A percentile compares a stretch with the other conserved stretches of the same genome.
phyloP scores from a whole-genome alignment of 2,329 filamentous ascomycete genomes.

The Cladobotryum protrusum region DNA sequence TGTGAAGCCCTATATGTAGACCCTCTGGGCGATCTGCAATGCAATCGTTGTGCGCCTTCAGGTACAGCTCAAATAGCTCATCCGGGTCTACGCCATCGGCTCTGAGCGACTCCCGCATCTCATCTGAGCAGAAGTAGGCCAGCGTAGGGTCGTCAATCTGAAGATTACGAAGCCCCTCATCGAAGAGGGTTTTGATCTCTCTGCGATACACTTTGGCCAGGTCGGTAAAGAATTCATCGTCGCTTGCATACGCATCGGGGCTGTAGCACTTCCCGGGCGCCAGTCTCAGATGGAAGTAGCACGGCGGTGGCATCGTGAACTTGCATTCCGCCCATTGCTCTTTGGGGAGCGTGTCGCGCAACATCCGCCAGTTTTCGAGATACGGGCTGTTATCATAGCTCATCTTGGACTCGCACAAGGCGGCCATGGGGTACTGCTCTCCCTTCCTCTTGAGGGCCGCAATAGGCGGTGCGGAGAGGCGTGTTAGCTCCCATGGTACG shows the following conservation, averaged over 20 bases:
- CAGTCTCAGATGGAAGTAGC: slow-evolving; percentile 57
- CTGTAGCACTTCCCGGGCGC: slow-evolving; percentile 48
- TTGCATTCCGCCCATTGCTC: slow-evolving; percentile 59
- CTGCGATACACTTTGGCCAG: slow-evolving; percentile 49
- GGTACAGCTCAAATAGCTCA: slow-evolving; percentile 61
- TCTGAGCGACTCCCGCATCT: slow-evolving; percentile 54
- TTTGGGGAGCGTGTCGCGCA: slow-evolving; percentile 41
- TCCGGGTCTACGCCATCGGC: slow-evolving; percentile 55
- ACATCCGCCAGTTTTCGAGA: slow-evolving; percentile 37
- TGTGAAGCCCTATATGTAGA: slow-evolving; percentile 65
- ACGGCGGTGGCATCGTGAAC: slow-evolving; percentile 60
- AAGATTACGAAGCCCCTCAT: slow-evolving; percentile 48
- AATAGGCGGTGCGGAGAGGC: slow-evolving; percentile 33
- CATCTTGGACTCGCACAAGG: slow-evolving; percentile 38
- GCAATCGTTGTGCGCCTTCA: slow-evolving; percentile 68
- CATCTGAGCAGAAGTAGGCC: slow-evolving; percentile 61
- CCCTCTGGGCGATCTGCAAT: slow-evolving; percentile 55
- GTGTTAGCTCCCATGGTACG: slow-evolving; percentile 32
- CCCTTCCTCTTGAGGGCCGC: slow-evolving; percentile 33
- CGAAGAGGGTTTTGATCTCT: slow-evolving; percentile 49
- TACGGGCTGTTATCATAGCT: slow-evolving; percentile 35
- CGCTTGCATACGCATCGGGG: slow-evolving; percentile 43
- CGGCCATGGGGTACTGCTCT: slow-evolving; percentile 33
- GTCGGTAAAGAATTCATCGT: slow-evolving; percentile 52
- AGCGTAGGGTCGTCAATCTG: slow-evolving; percentile 60